Conservation (phyloP, 129 eudicot species). For the Logfia minima region DNA sequence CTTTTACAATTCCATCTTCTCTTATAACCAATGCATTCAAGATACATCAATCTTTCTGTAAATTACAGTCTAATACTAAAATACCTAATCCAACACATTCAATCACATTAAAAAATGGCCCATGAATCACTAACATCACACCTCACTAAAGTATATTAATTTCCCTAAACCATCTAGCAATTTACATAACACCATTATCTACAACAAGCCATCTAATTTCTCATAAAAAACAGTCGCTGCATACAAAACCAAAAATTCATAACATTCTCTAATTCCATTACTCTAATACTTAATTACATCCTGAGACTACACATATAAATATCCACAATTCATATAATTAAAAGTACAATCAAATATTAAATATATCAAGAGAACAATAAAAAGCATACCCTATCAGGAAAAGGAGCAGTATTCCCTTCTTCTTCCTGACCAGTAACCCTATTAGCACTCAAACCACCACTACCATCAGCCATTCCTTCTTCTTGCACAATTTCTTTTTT, state of each 20-base stretch:
- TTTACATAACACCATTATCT: neutral
- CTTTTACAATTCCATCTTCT: no score
- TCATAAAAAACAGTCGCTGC: neutral
- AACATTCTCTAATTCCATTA: neutral
- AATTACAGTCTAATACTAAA: no score
- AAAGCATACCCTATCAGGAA: slow-evolving; percentile 66
- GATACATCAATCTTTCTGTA: neutral
- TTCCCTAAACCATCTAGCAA: neutral
- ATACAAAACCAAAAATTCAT: no score
- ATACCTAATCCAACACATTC: neutral
- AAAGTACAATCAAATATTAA: neutral
- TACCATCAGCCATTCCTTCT: slow-evolving; percentile 52
- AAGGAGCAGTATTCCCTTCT: slow-evolving; percentile 61
- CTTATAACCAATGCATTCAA: neutral
- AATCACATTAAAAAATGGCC: neutral
- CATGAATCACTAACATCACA: neutral
- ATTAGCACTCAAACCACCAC: slow-evolving; percentile 80
- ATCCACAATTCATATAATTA: neutral
- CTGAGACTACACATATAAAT: neutral
- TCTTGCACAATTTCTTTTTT: slow-evolving; percentile 7
- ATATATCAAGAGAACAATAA: neutral
- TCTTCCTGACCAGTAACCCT: slow-evolving; percentile 54
- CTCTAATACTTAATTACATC: neutral
- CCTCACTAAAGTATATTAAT: neutral
- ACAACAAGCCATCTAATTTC: neutral